These are phyloP conservation scores for Pyrrhoderma noxium DNA, from an alignment of 1,284 basidiomycete species.

Conservation along the genomic window DNA sequence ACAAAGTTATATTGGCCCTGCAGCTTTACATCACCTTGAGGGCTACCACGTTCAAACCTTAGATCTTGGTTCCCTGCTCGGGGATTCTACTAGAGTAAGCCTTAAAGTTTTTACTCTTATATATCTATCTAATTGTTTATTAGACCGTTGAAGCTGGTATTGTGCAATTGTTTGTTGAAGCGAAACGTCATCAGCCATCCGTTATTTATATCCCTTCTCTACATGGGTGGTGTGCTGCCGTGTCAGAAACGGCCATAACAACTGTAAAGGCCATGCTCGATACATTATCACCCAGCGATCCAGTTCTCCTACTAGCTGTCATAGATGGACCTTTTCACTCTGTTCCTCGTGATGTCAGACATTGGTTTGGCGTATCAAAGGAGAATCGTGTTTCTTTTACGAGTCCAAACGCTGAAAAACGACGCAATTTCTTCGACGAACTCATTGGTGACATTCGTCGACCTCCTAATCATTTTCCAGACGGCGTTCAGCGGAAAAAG, in stretches of 20 bases:
- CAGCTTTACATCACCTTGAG: constrained; percentile 89
- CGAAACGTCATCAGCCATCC: constrained; percentile 94
- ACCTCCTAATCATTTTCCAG: constrained; percentile 86
- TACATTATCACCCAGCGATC: constrained; percentile 84
- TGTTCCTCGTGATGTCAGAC: constrained; percentile 77
- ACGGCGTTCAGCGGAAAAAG: constrained; percentile 79
- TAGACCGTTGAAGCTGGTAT: constrained; percentile 89
- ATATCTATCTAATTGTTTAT: constrained; percentile 5
- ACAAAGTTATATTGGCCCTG: constrained; percentile 84
- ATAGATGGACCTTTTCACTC: constrained; percentile 70
- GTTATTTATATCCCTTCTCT: constrained; percentile 93
- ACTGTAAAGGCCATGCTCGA: constrained; percentile 91
- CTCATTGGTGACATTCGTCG: constrained; percentile 62
- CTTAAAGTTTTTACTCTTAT: neutral
- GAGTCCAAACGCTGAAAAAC: constrained; percentile 45
- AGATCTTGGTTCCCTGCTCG: constrained; percentile 83
- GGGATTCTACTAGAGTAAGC: constrained; percentile 80
- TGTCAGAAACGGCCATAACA: constrained; percentile 78
- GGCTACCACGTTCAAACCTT: constrained; percentile 94
- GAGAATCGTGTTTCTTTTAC: constrained; percentile 69
- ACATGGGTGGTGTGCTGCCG: constrained; percentile 76
- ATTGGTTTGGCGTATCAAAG: constrained; percentile 84
- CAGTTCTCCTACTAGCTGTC: constrained; percentile 84
- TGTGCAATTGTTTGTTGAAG: constrained; percentile 96
- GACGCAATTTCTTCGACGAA: constrained; percentile 74